Percentiles rank a stretch among this genome's conserved stretches.
phyloP scores from a whole-genome alignment of 1,139 yeast genomes.

The Blastobotrys serpentis region DNA sequence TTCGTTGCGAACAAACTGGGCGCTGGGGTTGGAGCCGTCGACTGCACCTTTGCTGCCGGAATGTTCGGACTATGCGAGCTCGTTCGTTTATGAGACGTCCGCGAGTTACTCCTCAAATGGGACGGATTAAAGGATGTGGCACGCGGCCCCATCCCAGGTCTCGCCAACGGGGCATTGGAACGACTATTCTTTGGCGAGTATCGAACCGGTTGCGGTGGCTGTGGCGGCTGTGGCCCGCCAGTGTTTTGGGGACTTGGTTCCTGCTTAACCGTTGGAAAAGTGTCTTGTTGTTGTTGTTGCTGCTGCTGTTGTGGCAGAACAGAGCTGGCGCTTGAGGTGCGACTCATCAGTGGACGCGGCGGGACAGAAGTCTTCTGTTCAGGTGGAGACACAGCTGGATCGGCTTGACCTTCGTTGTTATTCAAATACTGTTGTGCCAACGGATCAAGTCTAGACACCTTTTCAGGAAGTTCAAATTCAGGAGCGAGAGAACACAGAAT shows the following conservation, averaged over 20 bases:
- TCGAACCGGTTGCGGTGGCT: too few species aligned
- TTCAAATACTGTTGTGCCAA: slow-evolving; percentile 24
- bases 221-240: too few species aligned
- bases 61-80: slow-evolving; percentile 24
- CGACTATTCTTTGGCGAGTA: slow-evolving; percentile 1
- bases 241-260: neutral
- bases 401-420: slow-evolving; percentile 1
- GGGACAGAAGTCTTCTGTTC: slow-evolving; percentile 2
- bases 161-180: slow-evolving; percentile 6
- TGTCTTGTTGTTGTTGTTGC: too few species aligned
- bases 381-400: slow-evolving; percentile 5
- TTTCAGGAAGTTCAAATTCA: slow-evolving; percentile 31
- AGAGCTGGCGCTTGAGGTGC: slow-evolving; percentile 19
- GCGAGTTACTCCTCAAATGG: slow-evolving; percentile 11
- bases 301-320: slow-evolving; percentile 6
- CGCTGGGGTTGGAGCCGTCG: slow-evolving; percentile 8
- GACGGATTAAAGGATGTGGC: slow-evolving; percentile 20
- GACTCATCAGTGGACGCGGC: neutral
- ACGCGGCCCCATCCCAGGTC: slow-evolving; percentile 26
- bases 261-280: neutral
- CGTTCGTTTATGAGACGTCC: slow-evolving; percentile 22
- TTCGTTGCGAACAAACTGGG: neutral
- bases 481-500: slow-evolving; percentile 38
- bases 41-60: slow-evolving; percentile 9
- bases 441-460: slow-evolving; percentile 30